Base-by-base conservation (phyloP, 2,329 filamentous ascomycete genomes). In the Dothideomycetes sp. region DNA sequence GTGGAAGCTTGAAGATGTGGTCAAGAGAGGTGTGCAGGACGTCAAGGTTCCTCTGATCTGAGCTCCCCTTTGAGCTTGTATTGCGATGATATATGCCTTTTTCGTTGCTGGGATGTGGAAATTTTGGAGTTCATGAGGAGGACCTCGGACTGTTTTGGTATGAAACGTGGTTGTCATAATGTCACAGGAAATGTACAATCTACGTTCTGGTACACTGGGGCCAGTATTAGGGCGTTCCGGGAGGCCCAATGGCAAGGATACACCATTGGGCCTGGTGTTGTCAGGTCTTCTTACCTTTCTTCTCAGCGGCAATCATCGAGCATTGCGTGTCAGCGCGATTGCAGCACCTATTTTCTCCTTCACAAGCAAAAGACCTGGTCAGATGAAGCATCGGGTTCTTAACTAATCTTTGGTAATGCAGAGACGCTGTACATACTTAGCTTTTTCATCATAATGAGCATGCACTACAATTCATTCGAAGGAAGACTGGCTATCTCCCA, bases 1-100 rank as follows among this genome's bases (percentile, higher is more conserved):
- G 49, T 95, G 88, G 88, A 72, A 70, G 46, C 61, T 88, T 14
- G 74, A 84, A 48, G 81, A 85, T 48, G 77, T 91, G 40, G 69
- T 94, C 47, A 75, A 74, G 49, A 69, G 73, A 38, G 84, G 84
- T 46, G 82, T 81, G 16, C 73, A 81, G 51, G 85, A 93, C 60
- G 75, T 81, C 52, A 86, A 91, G 65, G 54, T 72, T 40, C 75
- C 78, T 36, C 65, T 93, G 11, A 19, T 34, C 12, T 44, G 29
- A 29, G 14, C 31, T n/a, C 14, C n/a, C 14, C 31, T n/a, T 27
- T 27, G 22, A 12, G 12, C 12, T 12, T 27, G 22, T 27, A n/a
- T n/a, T n/a, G n/a, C 22, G 22, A 27, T 27, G 22, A 27, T 27
- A 27, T 27, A 27, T 27, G 22, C 22, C 12, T 27, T 27, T 12